Evolutionary conservation across 306 rosid genomes (phyloP).

Genomic region (Hippophae tibetana): DNA sequence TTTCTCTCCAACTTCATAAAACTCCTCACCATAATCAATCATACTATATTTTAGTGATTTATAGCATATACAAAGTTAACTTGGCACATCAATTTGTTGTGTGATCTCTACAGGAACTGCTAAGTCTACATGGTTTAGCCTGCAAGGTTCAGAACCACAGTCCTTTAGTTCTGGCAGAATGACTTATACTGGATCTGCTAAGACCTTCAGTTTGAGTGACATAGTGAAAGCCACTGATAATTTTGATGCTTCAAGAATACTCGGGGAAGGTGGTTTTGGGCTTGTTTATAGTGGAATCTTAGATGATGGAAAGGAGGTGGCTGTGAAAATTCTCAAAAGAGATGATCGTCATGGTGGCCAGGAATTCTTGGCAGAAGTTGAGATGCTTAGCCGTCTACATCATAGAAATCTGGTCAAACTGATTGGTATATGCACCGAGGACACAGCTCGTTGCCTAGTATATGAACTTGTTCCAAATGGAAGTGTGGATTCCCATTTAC

Average conservation of each 20-base stretch:
- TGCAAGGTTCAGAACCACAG: constrained; percentile 40
- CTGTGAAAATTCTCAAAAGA: constrained; percentile 89
- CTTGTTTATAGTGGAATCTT: constrained; percentile 67
- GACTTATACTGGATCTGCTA: constrained; percentile 66
- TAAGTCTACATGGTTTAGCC: constrained; percentile 22
- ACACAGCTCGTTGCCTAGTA: constrained; percentile 71
- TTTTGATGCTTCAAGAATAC: constrained; percentile 70
- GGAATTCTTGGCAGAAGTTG: constrained; percentile 95
- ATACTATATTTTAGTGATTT: neutral
- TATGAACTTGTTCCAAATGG: constrained; percentile 96
- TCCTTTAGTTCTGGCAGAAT: constrained; percentile 43
- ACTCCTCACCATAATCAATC: too few relatives aligned
- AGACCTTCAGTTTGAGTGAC: constrained; percentile 61
- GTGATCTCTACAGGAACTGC: constrained; percentile 30
- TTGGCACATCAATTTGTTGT: neutral
- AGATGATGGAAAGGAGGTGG: constrained; percentile 79
- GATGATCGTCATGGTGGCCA: constrained; percentile 75
- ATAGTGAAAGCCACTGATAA: constrained; percentile 68
- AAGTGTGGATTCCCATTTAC: constrained; percentile 90
- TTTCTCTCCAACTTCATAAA: too few relatives aligned
- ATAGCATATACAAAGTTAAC: neutral
- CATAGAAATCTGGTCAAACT: constrained; percentile 86
- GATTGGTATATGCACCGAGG: constrained; percentile 79
- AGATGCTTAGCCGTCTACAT: constrained; percentile 95
- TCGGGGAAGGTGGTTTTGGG: constrained; percentile 99